These are phyloP conservation scores for Glaciozyma antarctica DNA, from an alignment of 768 basidiomycete genomes.

Conservation along the genomic window DNA sequence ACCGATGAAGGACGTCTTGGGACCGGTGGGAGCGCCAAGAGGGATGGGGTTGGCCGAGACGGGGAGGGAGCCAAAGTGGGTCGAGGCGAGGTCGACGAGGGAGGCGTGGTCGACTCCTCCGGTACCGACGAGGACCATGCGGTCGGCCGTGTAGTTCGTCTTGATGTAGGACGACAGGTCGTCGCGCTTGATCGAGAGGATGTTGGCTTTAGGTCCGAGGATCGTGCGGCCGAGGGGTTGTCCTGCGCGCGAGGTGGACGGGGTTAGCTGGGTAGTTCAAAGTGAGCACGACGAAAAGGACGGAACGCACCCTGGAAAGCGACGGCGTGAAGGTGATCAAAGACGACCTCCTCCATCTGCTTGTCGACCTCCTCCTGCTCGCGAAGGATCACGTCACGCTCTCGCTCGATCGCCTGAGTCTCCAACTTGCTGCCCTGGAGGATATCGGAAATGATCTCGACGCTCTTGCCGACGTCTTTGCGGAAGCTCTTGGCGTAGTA, in stretches of 20 bases:
- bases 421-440: conserved; percentile 95
- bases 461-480: conserved; percentile 78
- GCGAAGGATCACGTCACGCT: conserved; percentile 88
- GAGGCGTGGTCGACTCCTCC: conserved; percentile 87
- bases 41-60: conserved; percentile 78
- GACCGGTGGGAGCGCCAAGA: conserved; percentile 67
- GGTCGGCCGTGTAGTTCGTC: conserved; percentile 96
- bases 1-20: conserved; percentile 75
- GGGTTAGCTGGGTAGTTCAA: background rate
- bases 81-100: conserved; percentile 88
- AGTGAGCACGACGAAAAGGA: conserved; percentile 10
- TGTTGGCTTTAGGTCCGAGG: conserved; percentile 91
- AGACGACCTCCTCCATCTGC: conserved; percentile 95
- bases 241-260: conserved; percentile 45
- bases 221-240: conserved; percentile 95
- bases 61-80: conserved; percentile 82
- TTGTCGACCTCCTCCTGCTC: conserved; percentile 99
- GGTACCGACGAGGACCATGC: conserved; percentile 96
- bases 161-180: conserved; percentile 86
- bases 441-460: conserved; percentile 97
- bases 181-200: conserved; percentile 83
- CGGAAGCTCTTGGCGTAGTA: conserved; percentile 99
- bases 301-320: conserved; percentile 77
- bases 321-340: conserved; percentile 92
- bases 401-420: conserved; percentile 72